A percentile compares a stretch with the other conserved stretches of the same genome.
Conservation (phyloP, 495 filamentous ascomycete species). For the Penicillium odoratum region DNA sequence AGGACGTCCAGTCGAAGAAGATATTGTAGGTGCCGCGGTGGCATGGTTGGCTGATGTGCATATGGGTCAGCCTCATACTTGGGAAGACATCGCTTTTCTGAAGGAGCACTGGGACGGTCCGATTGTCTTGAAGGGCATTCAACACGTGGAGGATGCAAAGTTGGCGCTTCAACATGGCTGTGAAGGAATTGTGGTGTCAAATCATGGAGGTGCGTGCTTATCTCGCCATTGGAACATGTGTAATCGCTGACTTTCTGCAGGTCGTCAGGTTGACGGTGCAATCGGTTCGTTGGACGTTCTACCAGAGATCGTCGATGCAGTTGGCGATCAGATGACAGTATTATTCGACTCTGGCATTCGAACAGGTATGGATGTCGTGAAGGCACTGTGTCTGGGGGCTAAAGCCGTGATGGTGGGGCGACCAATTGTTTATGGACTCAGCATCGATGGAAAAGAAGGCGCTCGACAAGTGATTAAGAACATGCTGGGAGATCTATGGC, state of each 20-base stretch:
- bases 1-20: slow-evolving; percentile 49
- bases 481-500: slow-evolving; percentile 60
- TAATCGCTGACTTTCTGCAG: slow-evolving; percentile 21
- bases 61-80: slow-evolving; percentile 51
- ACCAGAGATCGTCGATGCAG: slow-evolving; percentile 60
- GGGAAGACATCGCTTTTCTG: slow-evolving; percentile 58
- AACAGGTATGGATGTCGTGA: slow-evolving; percentile 66
- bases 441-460: slow-evolving; percentile 55
- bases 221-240: background rate
- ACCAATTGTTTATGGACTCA: slow-evolving; percentile 84
- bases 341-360: slow-evolving; percentile 68
- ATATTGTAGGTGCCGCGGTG: slow-evolving; percentile 41
- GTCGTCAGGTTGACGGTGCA: slow-evolving; percentile 67
- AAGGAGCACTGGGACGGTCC: slow-evolving; percentile 61
- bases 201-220: slow-evolving; percentile 49
- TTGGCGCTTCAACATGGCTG: slow-evolving; percentile 48
- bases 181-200: slow-evolving; percentile 55
- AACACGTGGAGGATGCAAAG: slow-evolving; percentile 52
- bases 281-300: slow-evolving; percentile 64
- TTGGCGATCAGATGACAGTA: slow-evolving; percentile 54
- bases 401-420: slow-evolving; percentile 86
- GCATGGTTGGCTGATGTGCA: slow-evolving; percentile 54
- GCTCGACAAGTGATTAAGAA: slow-evolving; percentile 58
- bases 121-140: slow-evolving; percentile 52
- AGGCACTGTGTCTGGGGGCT: slow-evolving; percentile 85